Conservation (phyloP, 495 filamentous ascomycete genomes). For the Xanthoparmelia taractica region DNA sequence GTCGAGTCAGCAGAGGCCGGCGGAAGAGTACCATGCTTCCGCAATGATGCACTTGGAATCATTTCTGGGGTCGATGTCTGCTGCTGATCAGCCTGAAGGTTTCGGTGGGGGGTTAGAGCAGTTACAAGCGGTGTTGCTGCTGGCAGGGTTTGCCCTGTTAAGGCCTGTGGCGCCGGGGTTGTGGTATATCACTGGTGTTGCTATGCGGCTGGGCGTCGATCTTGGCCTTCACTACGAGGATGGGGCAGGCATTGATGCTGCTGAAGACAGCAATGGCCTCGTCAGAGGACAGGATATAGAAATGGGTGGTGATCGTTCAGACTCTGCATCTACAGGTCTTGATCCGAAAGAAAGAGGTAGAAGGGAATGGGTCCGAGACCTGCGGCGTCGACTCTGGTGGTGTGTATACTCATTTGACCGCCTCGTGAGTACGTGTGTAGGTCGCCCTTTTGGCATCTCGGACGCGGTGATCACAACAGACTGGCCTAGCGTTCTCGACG, state of each 20-base stretch:
- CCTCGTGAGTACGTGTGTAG: conserved; percentile 85
- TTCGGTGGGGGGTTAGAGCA: conserved; percentile 80
- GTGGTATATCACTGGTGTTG: conserved; percentile 96
- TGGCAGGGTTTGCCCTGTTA: conserved; percentile 85
- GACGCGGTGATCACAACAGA: conserved; percentile 93
- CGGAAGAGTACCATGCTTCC: conserved; percentile 92
- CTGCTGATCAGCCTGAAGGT: conserved; percentile 47
- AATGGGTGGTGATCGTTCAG: conserved; percentile 18
- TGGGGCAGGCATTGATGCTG: conserved; percentile 57
- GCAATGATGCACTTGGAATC: conserved; percentile 86
- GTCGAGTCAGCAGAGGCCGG: conserved; percentile 65
- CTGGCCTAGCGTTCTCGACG: conserved; percentile 81
- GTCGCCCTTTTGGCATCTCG: conserved; percentile 84
- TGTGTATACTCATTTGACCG: conserved; percentile 91
- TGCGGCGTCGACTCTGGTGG: conserved; percentile 89
- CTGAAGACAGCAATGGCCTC: conserved; percentile 15
- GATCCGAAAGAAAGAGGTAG: conserved; percentile 61
- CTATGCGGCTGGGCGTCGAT: conserved; percentile 82
- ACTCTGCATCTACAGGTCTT: conserved; percentile 23
- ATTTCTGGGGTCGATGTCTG: conserved; percentile 62
- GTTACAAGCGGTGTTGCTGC: conserved; percentile 79
- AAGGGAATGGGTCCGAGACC: conserved; percentile 78
- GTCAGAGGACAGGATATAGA: conserved; percentile 22
- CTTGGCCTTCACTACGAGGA: conserved; percentile 91
- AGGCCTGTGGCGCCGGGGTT: conserved; percentile 86